phyloP scores from a whole-genome alignment of 768 basidiomycete genomes.

The Rubroboletus pulcherrimus region DNA sequence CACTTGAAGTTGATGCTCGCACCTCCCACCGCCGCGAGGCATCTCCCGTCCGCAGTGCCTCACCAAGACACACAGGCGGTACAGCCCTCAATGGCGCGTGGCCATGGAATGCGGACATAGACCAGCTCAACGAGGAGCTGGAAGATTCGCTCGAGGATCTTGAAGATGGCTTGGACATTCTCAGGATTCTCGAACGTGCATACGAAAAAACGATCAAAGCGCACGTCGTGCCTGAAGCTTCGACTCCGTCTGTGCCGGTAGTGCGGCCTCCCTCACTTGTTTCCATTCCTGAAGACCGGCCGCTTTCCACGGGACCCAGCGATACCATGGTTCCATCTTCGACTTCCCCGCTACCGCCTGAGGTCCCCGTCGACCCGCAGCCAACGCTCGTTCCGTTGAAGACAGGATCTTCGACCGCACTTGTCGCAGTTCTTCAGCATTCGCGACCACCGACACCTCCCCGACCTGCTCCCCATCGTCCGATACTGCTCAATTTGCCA shows the following conservation, averaged over 20 bases:
- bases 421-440: slow-evolving; percentile 61
- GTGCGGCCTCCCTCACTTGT: slow-evolving; percentile 12
- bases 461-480: slow-evolving; percentile 13
- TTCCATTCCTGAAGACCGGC: slow-evolving; percentile 23
- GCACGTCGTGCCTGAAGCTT: slow-evolving; percentile 43
- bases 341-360: slow-evolving; percentile 10
- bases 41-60: slow-evolving; percentile 42
- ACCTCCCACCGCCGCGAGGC: slow-evolving; percentile 16
- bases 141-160: slow-evolving; percentile 55
- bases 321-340: not conserved
- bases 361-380: slow-evolving; percentile 13
- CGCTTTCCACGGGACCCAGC: not conserved
- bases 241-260: not conserved
- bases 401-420: slow-evolving; percentile 64
- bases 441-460: slow-evolving; percentile 18
- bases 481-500: slow-evolving; percentile 18
- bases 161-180: slow-evolving; percentile 65
- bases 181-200: slow-evolving; percentile 65
- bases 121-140: slow-evolving; percentile 42
- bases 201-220: slow-evolving; percentile 63
- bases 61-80: slow-evolving; percentile 38
- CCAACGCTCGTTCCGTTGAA: slow-evolving; percentile 39
- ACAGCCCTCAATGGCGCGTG: slow-evolving; percentile 27
- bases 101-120: slow-evolving; percentile 32
- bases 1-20: slow-evolving; percentile 14